Percentiles rank a stretch among this genome's conserved stretches.
These are phyloP conservation scores for Pythium myriotylum DNA, from an alignment of 352 stramenopile genomes.

Conservation along the genomic window DNA sequence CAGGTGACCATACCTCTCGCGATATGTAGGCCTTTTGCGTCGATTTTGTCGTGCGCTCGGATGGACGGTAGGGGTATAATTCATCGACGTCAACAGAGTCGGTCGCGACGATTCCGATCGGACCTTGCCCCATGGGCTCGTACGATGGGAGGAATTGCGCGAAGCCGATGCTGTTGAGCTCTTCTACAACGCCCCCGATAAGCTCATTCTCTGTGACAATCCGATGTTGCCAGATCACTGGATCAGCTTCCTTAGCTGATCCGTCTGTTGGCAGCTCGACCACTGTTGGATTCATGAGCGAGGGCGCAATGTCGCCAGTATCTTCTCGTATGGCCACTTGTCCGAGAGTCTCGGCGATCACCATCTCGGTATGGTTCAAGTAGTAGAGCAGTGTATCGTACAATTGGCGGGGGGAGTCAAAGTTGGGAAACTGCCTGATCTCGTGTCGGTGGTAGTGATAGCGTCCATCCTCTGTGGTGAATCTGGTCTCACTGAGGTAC, in stretches of 20 bases:
- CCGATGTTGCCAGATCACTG: constrained; percentile 29
- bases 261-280: no score
- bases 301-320: no score
- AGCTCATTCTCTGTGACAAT: constrained; percentile 28
- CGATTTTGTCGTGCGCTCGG: constrained; percentile 38
- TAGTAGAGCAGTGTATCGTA: constrained; percentile 39
- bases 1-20: neutral
- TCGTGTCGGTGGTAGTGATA: constrained; percentile 25
- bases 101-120: constrained; percentile 35
- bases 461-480: neutral
- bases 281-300: no score
- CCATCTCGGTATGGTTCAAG: constrained; percentile 44
- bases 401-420: constrained; percentile 29
- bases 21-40: constrained; percentile 23
- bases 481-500: constrained; percentile 19
- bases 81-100: constrained; percentile 50
- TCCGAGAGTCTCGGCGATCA: constrained; percentile 39
- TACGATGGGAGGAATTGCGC: constrained; percentile 10
- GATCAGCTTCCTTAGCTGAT: constrained; percentile 19
- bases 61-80: constrained; percentile 43
- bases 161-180: constrained; percentile 39
- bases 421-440: constrained; percentile 41
- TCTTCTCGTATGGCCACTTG: constrained; percentile 43
- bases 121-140: neutral
- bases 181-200: constrained; percentile 28